Conservation (phyloP, 345 rosid genomes). For the Ceriops decandra region DNA sequence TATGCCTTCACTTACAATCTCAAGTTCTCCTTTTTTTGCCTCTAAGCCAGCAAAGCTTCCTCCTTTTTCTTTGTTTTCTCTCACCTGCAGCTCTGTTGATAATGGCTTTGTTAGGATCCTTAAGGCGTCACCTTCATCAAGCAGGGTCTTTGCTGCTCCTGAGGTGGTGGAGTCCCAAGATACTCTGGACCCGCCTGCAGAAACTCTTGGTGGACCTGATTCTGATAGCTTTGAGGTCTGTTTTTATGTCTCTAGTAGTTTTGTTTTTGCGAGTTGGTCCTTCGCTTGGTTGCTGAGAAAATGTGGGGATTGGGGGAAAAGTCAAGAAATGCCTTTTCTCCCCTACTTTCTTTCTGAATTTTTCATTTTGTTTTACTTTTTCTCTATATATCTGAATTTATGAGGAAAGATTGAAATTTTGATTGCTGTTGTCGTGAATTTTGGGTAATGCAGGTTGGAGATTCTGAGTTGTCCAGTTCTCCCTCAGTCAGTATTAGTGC, state of each 20-base stretch:
- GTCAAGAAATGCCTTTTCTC: background rate
- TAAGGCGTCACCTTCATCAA: conserved; percentile 34
- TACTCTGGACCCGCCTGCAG: conserved; percentile 7
- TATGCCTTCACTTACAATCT: conserved; percentile 40
- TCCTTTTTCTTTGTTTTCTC: conserved; percentile 29
- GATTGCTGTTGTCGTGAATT: conserved; percentile 2
- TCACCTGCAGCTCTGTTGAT: conserved; percentile 15
- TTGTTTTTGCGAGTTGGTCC: background rate
- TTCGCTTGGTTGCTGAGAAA: conserved; percentile 11
- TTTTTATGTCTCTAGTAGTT: background rate
- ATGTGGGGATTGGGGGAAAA: background rate
- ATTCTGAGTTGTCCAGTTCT: conserved; percentile 37
- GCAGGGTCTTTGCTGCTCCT: conserved; percentile 55
- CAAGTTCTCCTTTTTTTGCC: conserved; percentile 35
- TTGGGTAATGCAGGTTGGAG: conserved; percentile 32
- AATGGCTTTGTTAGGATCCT: conserved; percentile 25
- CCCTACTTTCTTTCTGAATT: background rate
- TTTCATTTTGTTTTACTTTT: background rate
- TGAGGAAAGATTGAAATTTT: background rate
- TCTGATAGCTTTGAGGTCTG: conserved; percentile 45
- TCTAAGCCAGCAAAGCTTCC: conserved; percentile 33
- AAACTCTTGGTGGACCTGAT: conserved; percentile 39
- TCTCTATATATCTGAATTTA: background rate
- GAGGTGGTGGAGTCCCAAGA: conserved; percentile 51
- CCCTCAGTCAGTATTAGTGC: conserved; percentile 32